A percentile compares a stretch with the other conserved stretches of the same genome.
Evolutionary conservation across 2,329 filamentous ascomycete species (phyloP).

Genomic region (Fusarium stilboides): DNA sequence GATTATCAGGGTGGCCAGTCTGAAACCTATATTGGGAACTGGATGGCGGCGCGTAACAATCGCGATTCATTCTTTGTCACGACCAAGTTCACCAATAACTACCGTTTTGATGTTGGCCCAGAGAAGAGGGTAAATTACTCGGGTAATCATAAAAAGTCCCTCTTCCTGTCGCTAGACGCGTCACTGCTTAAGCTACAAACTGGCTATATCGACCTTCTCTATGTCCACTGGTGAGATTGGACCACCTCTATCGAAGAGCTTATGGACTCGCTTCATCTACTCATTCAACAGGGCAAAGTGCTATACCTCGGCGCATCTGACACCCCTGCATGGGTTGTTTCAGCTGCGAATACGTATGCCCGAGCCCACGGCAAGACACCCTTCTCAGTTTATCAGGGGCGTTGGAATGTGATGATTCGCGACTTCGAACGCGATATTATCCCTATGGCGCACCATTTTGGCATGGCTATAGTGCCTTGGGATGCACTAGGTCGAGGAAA

Average conservation of each 20-base stretch:
- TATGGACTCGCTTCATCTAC: conserved; percentile 59
- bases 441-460: conserved; percentile 59
- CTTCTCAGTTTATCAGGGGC: conserved; percentile 59
- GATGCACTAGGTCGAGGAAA: conserved; percentile 69
- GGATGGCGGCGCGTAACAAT: conserved; percentile 64
- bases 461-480: conserved; percentile 72
- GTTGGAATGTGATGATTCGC: conserved; percentile 54
- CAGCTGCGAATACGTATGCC: conserved; percentile 58
- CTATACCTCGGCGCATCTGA: conserved; percentile 60
- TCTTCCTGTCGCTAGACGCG: conserved; percentile 60
- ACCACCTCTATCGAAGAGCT: conserved; percentile 60
- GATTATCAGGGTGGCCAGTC: conserved; percentile 72
- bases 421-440: conserved; percentile 61
- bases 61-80: conserved; percentile 69
- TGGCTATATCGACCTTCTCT: conserved; percentile 62
- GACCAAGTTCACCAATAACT: conserved; percentile 67
- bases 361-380: conserved; percentile 54
- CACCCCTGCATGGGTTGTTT: conserved; percentile 59
- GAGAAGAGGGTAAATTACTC: conserved; percentile 58
- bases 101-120: conserved; percentile 39
- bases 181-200: conserved; percentile 63
- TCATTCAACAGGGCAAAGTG: conserved; percentile 60
- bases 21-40: conserved; percentile 71
- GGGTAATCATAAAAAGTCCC: conserved; percentile 61
- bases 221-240: conserved; percentile 63